phyloP scores from a whole-genome alignment of 441 rosid species.

The Populus hybrid region DNA sequence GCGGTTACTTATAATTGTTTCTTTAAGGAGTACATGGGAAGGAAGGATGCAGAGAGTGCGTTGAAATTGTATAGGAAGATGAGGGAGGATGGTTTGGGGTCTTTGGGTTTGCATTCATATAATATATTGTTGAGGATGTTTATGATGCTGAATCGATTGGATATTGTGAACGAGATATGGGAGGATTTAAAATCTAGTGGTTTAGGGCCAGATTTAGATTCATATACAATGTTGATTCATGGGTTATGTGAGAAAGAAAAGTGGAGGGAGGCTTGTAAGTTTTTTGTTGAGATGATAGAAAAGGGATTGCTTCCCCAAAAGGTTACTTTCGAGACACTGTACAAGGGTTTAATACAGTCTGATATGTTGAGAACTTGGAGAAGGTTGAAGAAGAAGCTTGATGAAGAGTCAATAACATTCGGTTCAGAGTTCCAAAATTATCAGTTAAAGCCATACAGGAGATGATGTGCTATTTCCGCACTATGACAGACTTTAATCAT shows the following conservation, averaged over 20 bases:
- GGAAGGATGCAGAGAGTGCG: constrained; percentile 64
- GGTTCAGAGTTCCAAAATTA: constrained; percentile 72
- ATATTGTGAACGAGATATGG: constrained; percentile 66
- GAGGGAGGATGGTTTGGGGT: constrained; percentile 45
- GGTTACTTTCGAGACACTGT: constrained; percentile 76
- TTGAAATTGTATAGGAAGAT: constrained; percentile 69
- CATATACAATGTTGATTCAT: constrained; percentile 69
- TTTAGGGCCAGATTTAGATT: constrained; percentile 80
- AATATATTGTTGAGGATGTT: constrained; percentile 68
- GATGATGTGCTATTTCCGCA: constrained; percentile 35
- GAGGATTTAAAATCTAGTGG: constrained; percentile 53
- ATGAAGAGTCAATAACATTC: constrained; percentile 69
- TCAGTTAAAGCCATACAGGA: constrained; percentile 66
- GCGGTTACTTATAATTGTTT: constrained; percentile 78
- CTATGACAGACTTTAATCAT: not conserved
- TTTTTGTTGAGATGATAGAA: constrained; percentile 92
- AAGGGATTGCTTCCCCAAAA: constrained; percentile 83
- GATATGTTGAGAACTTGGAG: constrained; percentile 91
- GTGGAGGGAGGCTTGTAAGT: constrained; percentile 79
- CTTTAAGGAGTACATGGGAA: constrained; percentile 82
- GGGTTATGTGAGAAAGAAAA: constrained; percentile 62
- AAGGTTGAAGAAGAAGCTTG: constrained; percentile 84
- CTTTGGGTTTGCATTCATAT: constrained; percentile 49
- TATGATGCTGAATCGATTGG: constrained; percentile 49
- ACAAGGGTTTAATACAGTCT: constrained; percentile 77